Evolutionary conservation across 2,329 filamentous ascomycete genomes (phyloP).

Genomic region (Alternaria burnsii): DNA sequence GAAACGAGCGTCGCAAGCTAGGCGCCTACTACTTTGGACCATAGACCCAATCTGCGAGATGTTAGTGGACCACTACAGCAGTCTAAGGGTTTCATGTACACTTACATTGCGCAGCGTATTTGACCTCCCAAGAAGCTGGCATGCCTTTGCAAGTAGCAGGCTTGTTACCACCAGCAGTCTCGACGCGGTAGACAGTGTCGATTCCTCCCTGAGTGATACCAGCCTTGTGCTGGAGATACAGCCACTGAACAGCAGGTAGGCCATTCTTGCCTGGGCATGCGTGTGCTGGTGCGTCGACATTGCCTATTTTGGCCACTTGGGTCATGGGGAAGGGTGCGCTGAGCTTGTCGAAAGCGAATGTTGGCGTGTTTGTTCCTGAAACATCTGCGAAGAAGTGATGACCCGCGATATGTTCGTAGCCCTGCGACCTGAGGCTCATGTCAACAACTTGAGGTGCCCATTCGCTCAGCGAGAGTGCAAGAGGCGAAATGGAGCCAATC

Average conservation of each 20-base stretch:
- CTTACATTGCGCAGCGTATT: conserved; percentile 54
- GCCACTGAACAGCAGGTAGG: conserved; percentile 55
- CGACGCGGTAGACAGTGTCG: conserved; percentile 57
- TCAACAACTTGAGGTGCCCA: conserved; percentile 29
- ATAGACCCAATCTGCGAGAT: conserved; percentile 55
- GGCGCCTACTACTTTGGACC: conserved; percentile 38
- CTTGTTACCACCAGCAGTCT: conserved; percentile 58
- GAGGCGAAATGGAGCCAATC: conserved; percentile 42
- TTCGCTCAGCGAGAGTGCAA: conserved; percentile 42
- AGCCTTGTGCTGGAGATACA: conserved; percentile 54
- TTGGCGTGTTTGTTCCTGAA: conserved; percentile 56
- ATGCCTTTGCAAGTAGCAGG: conserved; percentile 51
- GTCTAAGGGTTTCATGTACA: not conserved
- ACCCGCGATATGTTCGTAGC: conserved; percentile 60
- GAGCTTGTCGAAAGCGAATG: conserved; percentile 64
- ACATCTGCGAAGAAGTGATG: conserved; percentile 70
- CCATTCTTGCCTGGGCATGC: conserved; percentile 53
- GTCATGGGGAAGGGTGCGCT: conserved; percentile 53
- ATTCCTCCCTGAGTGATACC: conserved; percentile 51
- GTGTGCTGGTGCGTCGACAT: conserved; percentile 60
- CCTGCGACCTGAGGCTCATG: conserved; percentile 38
- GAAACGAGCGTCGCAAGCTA: conserved; percentile 19
- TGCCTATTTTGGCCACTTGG: conserved; percentile 57
- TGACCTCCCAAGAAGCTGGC: conserved; percentile 47
- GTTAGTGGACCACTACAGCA: conserved; percentile 10